Evolutionary conservation across 352 stramenopile species (phyloP).

Genomic region (Thraustochytrium striatum): DNA sequence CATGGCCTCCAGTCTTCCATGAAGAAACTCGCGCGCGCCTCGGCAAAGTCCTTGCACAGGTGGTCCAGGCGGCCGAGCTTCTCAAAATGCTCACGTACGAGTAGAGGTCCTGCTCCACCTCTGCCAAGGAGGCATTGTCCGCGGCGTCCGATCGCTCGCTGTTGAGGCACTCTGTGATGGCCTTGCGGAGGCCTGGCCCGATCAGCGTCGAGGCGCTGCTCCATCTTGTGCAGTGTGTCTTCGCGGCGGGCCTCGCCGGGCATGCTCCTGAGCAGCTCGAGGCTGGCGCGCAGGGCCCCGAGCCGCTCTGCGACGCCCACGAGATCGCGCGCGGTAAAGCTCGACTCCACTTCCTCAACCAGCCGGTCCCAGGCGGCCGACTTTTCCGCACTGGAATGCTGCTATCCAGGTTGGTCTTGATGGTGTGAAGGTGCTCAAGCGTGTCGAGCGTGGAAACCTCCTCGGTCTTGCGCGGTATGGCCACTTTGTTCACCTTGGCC

Average conservation of each 20-base stretch:
- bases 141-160: background rate
- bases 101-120: constrained; percentile 8
- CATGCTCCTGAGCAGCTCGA: constrained; percentile 8
- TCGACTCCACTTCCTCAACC: constrained; percentile 6
- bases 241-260: constrained; percentile 2
- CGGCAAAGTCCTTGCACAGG: constrained; percentile 34
- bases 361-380: constrained; percentile 10
- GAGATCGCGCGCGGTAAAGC: constrained; percentile 6
- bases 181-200: constrained; percentile 11
- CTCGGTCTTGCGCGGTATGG: background rate
- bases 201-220: constrained; percentile 42
- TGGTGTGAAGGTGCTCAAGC: constrained; percentile 31
- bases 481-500: background rate
- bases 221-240: background rate
- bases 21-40: background rate
- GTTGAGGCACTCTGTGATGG: constrained; percentile 2
- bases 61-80: constrained; percentile 2
- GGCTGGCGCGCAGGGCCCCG: background rate
- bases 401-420: constrained; percentile 35
- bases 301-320: constrained; percentile 24
- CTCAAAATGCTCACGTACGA: constrained; percentile 23
- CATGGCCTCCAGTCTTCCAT: constrained; percentile 1
- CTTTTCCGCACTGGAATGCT: constrained; percentile 5
- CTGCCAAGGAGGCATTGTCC: background rate
- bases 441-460: constrained; percentile 19